Conservation (phyloP, 179 eudicot species). For the Carnegiea gigantea region DNA sequence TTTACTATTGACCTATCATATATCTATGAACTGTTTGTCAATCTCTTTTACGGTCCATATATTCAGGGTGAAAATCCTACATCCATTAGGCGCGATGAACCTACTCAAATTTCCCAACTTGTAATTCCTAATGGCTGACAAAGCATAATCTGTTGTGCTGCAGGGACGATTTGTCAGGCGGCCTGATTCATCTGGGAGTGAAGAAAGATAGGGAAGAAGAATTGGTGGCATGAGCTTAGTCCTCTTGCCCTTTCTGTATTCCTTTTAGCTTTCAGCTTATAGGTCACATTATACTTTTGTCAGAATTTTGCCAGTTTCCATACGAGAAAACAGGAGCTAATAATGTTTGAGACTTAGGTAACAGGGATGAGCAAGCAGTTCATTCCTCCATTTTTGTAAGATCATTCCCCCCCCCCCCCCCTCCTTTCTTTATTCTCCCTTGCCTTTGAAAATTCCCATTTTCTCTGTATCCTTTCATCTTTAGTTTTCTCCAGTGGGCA, state of each 20-base stretch:
- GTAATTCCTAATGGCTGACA: slow-evolving; percentile 1
- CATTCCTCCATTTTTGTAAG: slow-evolving; percentile 32
- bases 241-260: slow-evolving; percentile 2
- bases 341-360: slow-evolving; percentile 25
- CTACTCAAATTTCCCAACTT: background rate
- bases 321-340: slow-evolving; percentile 21
- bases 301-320: slow-evolving; percentile 24
- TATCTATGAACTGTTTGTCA: background rate
- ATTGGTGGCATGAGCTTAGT: slow-evolving; percentile 16
- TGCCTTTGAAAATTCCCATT: background rate
- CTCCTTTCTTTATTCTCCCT: background rate
- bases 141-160: slow-evolving; percentile 19
- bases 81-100: background rate
- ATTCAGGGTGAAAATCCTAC: background rate
- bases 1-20: background rate
- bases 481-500: background rate
- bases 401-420: background rate
- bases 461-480: background rate
- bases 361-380: slow-evolving; percentile 30
- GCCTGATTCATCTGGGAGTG: slow-evolving; percentile 53
- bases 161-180: slow-evolving; percentile 90
- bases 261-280: slow-evolving; percentile 5
- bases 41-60: background rate
- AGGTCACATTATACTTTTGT: slow-evolving; percentile 31
- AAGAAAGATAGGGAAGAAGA: slow-evolving; percentile 24